Percentiles rank a stretch among this genome's conserved stretches.
These are phyloP conservation scores for Colletotrichum scovillei DNA, from an alignment of 2,329 filamentous ascomycete species.

Conservation along the genomic window DNA sequence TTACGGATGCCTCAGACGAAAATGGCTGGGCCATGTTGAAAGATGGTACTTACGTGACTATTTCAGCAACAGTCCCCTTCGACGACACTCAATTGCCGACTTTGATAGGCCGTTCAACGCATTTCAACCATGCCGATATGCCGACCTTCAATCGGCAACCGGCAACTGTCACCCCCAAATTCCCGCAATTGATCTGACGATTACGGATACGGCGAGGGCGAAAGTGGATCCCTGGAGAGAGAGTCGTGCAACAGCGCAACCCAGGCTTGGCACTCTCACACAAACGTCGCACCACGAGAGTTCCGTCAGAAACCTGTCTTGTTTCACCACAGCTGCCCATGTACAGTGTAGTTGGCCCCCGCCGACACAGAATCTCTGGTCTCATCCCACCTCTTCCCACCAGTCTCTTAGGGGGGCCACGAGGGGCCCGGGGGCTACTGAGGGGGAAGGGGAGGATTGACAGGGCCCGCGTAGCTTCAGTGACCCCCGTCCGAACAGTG, in stretches of 20 bases:
- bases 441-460: neutral
- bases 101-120: neutral
- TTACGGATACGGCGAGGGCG: neutral
- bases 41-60: neutral
- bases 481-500: neutral
- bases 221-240: neutral
- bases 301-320: neutral
- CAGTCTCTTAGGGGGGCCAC: neutral
- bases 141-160: neutral
- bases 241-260: neutral
- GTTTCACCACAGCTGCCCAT: neutral
- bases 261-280: neutral
- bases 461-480: neutral
- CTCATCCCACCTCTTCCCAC: neutral
- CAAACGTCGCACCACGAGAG: too few relatives aligned
- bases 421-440: too few relatives aligned
- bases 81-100: neutral
- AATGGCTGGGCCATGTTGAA: neutral
- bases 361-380: neutral
- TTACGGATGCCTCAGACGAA: neutral
- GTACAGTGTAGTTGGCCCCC: too few relatives aligned
- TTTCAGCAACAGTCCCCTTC: neutral
- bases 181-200: neutral
- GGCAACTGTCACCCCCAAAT: neutral
- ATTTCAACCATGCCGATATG: neutral